Evolutionary conservation across 805 yeast species (phyloP).

Genomic region (Tetrapisispora taiwanensis): DNA sequence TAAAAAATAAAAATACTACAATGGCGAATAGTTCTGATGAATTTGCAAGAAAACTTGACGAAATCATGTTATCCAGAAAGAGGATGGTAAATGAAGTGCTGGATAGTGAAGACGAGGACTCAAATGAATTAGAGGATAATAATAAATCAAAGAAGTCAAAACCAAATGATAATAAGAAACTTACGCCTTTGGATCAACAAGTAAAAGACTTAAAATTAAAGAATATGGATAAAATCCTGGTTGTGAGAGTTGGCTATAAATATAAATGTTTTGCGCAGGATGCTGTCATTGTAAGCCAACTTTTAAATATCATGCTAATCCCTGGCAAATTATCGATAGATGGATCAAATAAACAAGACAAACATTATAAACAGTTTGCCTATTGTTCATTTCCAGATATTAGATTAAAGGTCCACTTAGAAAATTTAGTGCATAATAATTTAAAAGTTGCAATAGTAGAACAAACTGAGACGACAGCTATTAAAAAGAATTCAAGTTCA

Average conservation of each 20-base stretch:
- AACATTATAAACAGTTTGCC: conserved; percentile 50
- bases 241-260: conserved; percentile 87
- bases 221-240: conserved; percentile 58
- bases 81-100: background rate
- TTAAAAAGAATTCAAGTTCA: conserved; percentile 37
- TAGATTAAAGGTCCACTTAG: conserved; percentile 64
- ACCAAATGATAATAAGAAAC: conserved; percentile 5
- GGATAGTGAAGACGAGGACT: conserved; percentile 2
- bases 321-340: conserved; percentile 56
- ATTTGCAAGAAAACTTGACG: conserved; percentile 6
- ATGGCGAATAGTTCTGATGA: background rate
- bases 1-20: too few relatives aligned
- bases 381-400: conserved; percentile 79
- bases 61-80: conserved; percentile 6
- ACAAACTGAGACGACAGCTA: conserved; percentile 73
- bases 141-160: background rate
- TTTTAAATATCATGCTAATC: conserved; percentile 59
- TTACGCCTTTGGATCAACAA: conserved; percentile 79
- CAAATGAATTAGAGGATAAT: conserved; percentile 2
- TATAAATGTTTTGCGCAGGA: conserved; percentile 81
- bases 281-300: conserved; percentile 57
- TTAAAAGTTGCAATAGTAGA: conserved; percentile 78
- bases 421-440: conserved; percentile 61
- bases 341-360: conserved; percentile 40
- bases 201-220: conserved; percentile 51